Percentiles rank a stretch among this genome's conserved stretches.
These are phyloP conservation scores for Coelastrella sp. DNA, from an alignment of 139 green algal genomes.

Conservation along the genomic window DNA sequence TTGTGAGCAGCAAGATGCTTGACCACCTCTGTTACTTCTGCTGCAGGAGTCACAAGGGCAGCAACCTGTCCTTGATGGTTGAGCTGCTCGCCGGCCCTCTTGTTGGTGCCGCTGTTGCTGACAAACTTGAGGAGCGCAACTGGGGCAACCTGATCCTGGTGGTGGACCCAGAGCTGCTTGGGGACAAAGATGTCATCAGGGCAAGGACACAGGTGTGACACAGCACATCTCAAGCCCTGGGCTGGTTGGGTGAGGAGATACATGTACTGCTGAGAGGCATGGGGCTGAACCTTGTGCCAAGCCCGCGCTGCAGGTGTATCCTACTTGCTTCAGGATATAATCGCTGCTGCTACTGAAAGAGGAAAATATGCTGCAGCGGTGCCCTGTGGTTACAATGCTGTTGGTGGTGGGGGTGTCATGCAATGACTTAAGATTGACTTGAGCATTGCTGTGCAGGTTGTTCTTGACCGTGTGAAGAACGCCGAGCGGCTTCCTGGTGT, in stretches of 20 bases:
- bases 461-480: conserved; percentile 70
- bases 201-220: conserved; percentile 45
- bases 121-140: conserved; percentile 80
- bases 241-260: background rate
- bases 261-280: background rate
- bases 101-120: conserved; percentile 75
- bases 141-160: conserved; percentile 85
- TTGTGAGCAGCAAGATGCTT: no score
- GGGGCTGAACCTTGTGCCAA: no score
- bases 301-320: no score
- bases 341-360: no score
- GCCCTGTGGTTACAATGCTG: no score
- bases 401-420: no score
- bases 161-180: conserved; percentile 76
- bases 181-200: conserved; percentile 53
- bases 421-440: background rate
- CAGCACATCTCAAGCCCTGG: background rate
- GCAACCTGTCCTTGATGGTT: conserved; percentile 79
- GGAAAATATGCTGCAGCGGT: no score
- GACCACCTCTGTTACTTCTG: background rate
- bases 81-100: conserved; percentile 82
- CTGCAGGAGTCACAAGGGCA: conserved; percentile 71
- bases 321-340: no score
- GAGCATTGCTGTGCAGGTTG: conserved; percentile 30
- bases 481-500: conserved; percentile 66